Percentiles rank a stretch among this genome's conserved stretches.
These are phyloP conservation scores for Termitomyces sp. DNA, from an alignment of 768 basidiomycete species.

Conservation along the genomic window DNA sequence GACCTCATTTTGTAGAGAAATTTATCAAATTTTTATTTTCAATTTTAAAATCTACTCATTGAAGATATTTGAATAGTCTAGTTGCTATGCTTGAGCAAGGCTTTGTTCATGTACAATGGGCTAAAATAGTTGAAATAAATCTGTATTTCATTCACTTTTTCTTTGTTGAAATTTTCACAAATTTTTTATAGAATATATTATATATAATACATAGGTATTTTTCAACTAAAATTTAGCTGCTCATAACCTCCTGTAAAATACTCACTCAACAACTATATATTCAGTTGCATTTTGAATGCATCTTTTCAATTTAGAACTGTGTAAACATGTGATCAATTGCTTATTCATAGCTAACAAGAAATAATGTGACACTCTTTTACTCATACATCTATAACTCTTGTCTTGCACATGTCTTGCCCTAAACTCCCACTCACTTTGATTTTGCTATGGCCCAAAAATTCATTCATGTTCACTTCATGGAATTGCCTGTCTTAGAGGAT, in stretches of 20 bases:
- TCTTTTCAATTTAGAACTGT: no score
- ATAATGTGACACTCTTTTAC: neutral
- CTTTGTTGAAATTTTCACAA: neutral
- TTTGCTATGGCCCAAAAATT: neutral
- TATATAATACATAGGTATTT: neutral
- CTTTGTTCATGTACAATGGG: neutral
- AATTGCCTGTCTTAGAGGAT: neutral
- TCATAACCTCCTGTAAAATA: no score
- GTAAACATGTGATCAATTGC: no score
- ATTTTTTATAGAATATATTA: neutral
- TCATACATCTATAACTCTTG: neutral
- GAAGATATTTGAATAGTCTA: neutral
- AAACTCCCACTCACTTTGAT: neutral
- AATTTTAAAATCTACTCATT: neutral
- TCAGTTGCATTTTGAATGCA: no score
- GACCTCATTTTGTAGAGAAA: neutral
- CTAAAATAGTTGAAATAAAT: neutral
- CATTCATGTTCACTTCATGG: neutral
- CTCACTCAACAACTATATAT: no score
- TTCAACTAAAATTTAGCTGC: no score
- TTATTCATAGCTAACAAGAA: neutral
- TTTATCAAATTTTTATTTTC: neutral
- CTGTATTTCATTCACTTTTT: no score
- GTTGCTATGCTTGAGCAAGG: neutral
- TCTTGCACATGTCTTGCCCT: neutral